A percentile compares a stretch with the other conserved stretches of the same genome.
Conservation (phyloP, 345 rosid genomes). For the Iberis pinnata region DNA sequence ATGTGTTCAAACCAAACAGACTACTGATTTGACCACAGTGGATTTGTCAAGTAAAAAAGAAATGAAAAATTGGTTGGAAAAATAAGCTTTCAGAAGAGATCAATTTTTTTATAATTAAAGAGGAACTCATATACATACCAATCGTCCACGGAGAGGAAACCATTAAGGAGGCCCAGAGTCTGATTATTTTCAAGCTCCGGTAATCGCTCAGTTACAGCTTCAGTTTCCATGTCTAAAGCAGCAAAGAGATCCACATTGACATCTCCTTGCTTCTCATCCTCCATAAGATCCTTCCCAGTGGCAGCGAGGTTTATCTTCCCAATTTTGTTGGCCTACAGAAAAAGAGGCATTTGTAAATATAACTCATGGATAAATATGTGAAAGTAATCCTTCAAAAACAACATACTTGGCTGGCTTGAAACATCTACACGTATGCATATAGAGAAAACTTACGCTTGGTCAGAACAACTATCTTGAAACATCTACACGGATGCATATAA, state of each 20-base stretch:
- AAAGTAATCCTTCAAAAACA: constrained; percentile 17
- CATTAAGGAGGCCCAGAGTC: constrained; percentile 81
- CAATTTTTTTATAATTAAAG: not conserved
- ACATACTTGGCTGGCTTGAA: constrained; percentile 10
- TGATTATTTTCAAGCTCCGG: constrained; percentile 83
- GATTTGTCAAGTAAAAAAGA: constrained; percentile 8
- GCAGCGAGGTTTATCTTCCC: constrained; percentile 99
- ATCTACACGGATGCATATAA: constrained; percentile 11
- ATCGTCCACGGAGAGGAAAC: constrained; percentile 93
- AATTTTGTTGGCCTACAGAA: constrained; percentile 83
- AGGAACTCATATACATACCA: constrained; percentile 47
- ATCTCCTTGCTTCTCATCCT: constrained; percentile 97
- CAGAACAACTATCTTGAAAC: constrained; percentile 15
- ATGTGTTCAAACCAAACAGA: constrained; percentile 5
- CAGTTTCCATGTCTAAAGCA: constrained; percentile 87
- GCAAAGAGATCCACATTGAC: constrained; percentile 83
- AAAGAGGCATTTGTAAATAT: not conserved
- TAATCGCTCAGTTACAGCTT: constrained; percentile 70
- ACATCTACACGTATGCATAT: no score
- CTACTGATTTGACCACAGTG: constrained; percentile 13
- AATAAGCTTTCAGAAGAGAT: constrained; percentile 10
- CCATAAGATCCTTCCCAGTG: constrained; percentile 98
- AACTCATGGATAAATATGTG: not conserved
- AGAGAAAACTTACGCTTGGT: constrained; percentile 3
- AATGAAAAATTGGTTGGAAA: constrained; percentile 9